phyloP scores from a whole-genome alignment of 1,284 basidiomycete species.

The Chalciporus piperatoides region DNA sequence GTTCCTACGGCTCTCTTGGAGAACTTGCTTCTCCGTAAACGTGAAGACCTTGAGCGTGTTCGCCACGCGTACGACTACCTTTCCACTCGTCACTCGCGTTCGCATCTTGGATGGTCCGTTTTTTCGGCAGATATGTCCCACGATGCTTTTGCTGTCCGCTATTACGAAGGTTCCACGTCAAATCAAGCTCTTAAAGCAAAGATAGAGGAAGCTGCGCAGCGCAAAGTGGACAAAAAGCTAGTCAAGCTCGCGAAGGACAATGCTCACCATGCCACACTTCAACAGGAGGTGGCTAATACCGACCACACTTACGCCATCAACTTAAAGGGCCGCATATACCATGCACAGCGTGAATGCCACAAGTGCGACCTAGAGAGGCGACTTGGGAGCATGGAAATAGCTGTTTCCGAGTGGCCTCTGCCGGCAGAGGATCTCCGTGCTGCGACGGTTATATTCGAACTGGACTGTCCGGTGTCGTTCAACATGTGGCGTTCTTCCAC shows the following conservation, averaged over 20 bases:
- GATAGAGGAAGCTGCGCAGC: conserved; percentile 29
- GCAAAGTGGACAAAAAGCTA: conserved; percentile 17
- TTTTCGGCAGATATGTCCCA: conserved; percentile 16
- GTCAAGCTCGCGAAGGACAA: conserved; percentile 26
- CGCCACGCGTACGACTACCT: conserved; percentile 31
- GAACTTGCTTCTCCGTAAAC: conserved; percentile 37
- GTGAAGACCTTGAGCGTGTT: conserved; percentile 28
- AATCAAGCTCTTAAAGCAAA: conserved; percentile 24
- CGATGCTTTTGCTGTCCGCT: conserved; percentile 31
- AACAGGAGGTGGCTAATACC: not conserved
- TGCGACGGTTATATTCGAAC: conserved; percentile 42
- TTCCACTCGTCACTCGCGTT: conserved; percentile 21
- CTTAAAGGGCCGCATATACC: conserved; percentile 1
- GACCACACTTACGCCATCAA: conserved; percentile 6
- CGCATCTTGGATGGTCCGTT: conserved; percentile 14
- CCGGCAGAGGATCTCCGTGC: conserved; percentile 29
- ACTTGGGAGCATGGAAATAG: conserved; percentile 31
- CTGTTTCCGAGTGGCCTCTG: conserved; percentile 49
- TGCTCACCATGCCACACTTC: conserved; percentile 17
- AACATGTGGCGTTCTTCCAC: conserved; percentile 44
- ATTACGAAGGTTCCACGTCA: conserved; percentile 22
- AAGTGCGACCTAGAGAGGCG: conserved; percentile 34
- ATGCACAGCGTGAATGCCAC: conserved; percentile 16
- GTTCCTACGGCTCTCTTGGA: conserved; percentile 36
- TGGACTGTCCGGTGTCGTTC: conserved; percentile 39